phyloP scores from a whole-genome alignment of 2,329 filamentous ascomycete species.

The Podosphaera aphanis region DNA sequence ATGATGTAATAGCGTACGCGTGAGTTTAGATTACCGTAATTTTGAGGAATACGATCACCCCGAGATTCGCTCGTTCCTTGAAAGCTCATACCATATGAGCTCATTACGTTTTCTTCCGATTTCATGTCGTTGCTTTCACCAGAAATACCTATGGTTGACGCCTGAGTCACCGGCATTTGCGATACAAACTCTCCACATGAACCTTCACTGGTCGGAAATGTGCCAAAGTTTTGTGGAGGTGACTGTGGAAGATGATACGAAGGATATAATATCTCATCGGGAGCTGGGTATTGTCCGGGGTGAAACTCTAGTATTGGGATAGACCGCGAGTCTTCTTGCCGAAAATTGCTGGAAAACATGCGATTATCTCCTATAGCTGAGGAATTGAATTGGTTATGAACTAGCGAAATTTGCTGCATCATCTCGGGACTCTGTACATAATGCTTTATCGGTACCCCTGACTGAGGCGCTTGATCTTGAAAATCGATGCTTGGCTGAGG shows the following conservation, averaged over 20 bases:
- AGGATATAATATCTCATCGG: constrained; percentile 38
- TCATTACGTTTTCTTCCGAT: constrained; percentile 38
- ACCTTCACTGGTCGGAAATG: constrained; percentile 21
- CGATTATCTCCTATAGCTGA: not conserved
- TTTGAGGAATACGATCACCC: not conserved
- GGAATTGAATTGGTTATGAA: not conserved
- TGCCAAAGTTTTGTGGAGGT: constrained; percentile 19
- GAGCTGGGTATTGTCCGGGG: constrained; percentile 17
- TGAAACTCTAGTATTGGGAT: not conserved
- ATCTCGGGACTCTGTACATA: constrained; percentile 13
- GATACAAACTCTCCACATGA: constrained; percentile 32
- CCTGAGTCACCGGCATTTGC: constrained; percentile 33
- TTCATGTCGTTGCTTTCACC: constrained; percentile 32
- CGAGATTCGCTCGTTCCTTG: constrained; percentile 22
- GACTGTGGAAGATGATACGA: constrained; percentile 31
- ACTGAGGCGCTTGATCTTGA: constrained; percentile 15
- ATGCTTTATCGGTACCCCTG: constrained; percentile 8
- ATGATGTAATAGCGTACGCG: not conserved
- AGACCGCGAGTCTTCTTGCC: not conserved
- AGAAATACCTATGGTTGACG: constrained; percentile 36
- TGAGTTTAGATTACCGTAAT: not conserved
- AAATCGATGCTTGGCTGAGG: constrained; percentile 27
- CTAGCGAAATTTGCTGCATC: constrained; percentile 17
- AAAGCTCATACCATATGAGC: constrained; percentile 41
- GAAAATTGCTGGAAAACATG: not conserved